Base-by-base conservation (phyloP, 352 stramenopile genomes). In the Saprolegnia parasitica region DNA sequence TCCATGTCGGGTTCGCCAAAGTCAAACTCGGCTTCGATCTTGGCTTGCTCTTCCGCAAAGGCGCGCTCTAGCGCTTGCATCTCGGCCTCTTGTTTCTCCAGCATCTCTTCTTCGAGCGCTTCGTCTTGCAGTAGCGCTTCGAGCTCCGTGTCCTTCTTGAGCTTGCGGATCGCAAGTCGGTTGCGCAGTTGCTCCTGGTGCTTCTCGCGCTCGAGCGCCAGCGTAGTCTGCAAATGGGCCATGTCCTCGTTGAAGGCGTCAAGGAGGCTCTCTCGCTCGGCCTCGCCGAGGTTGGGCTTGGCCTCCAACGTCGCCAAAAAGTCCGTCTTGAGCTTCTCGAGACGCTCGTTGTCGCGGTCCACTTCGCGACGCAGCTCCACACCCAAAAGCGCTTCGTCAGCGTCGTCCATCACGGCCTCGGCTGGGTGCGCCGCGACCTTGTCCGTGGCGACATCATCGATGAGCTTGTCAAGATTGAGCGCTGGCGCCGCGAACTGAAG, bases 191-290 rank as follows among this genome's bases (percentile, higher is more conserved):
- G 73, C 23, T 80, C 75, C 16, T 85, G 54, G 2, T 73, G 76
- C n/a, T 83, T 83, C 1, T 79, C 73, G 3, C 73, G 67, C 29
- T 90, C 83, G 16, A 89, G 66, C 24, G 57, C 87, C 11, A 88
- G 52, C 0, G 79, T 68, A 5, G 78, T 82, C 49, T 80, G 71
- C 37, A 89, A 72, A 15, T 76, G 75, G 1, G 71, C 70, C 56
- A 91, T 37, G 46, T 91, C 81, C 0, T 65, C 71, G 2, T 75
- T 64, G 40, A 91, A 87, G 21, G 89, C 82, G 21, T 81, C 74
- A 3, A 87, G 47, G 18, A 91, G 63, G 0, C 72, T 74, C 46
- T 84, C 76, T 32, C 79, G 80, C 20, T 89, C 83, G 42, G 82
- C 79, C 5, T 40, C 16, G 0, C 76, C 77, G 0, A 91, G 67